These are phyloP conservation scores for Fusarium duplospermum DNA, from an alignment of 2,329 filamentous ascomycete species.

Conservation along the genomic window DNA sequence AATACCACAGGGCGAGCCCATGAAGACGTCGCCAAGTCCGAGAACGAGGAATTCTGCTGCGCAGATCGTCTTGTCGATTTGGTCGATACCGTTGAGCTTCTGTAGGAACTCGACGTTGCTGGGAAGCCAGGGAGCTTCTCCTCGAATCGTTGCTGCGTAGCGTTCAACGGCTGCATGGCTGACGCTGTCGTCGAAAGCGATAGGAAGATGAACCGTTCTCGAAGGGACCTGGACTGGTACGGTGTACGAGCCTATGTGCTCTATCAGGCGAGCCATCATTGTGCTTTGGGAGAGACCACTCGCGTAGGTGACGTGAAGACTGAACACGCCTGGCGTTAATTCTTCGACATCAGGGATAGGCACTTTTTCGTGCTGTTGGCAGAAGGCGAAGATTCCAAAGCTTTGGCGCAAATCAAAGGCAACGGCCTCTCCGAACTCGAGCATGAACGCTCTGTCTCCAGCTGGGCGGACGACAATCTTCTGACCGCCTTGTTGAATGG, in stretches of 20 bases:
- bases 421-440: slow-evolving; percentile 47
- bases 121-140: slow-evolving; percentile 71
- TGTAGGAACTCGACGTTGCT: slow-evolving; percentile 68
- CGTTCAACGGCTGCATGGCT: slow-evolving; percentile 64
- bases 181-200: slow-evolving; percentile 54
- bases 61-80: slow-evolving; percentile 42
- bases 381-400: slow-evolving; percentile 50
- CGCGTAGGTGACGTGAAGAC: slow-evolving; percentile 48
- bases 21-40: slow-evolving; percentile 54
- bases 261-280: slow-evolving; percentile 36
- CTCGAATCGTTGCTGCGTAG: slow-evolving; percentile 71
- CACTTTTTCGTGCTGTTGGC: slow-evolving; percentile 42
- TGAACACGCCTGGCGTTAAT: slow-evolving; percentile 50
- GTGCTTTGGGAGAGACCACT: slow-evolving; percentile 25
- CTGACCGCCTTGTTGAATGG: slow-evolving; percentile 24
- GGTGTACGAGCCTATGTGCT: slow-evolving; percentile 42
- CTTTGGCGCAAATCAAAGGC: slow-evolving; percentile 49
- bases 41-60: slow-evolving; percentile 52
- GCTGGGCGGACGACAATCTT: slow-evolving; percentile 44
- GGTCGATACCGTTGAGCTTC: slow-evolving; percentile 48
- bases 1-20: slow-evolving; percentile 52
- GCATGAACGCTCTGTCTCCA: slow-evolving; percentile 49
- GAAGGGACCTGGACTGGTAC: slow-evolving; percentile 41
- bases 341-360: slow-evolving; percentile 47
- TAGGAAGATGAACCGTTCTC: slow-evolving; percentile 49